Percentiles rank a stretch among this genome's conserved stretches.
Conservation (phyloP, 106 monocot species). For the Xerophyta viscosa region DNA sequence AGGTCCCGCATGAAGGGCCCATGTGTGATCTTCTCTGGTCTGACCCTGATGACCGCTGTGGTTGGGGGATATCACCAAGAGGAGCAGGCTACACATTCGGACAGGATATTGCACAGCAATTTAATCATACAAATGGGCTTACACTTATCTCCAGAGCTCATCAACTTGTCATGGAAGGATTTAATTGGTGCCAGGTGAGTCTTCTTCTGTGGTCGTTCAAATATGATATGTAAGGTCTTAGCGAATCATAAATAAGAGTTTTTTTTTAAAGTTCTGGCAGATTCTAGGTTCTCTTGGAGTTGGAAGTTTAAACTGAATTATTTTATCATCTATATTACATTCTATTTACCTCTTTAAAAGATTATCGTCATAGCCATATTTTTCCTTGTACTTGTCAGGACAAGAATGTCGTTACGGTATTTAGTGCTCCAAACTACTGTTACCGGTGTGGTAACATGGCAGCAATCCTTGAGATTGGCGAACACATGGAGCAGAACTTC, state of each 20-base stretch:
- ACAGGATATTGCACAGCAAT: slow-evolving; percentile 64
- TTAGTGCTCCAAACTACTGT: slow-evolving; percentile 50
- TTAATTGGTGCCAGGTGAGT: slow-evolving; percentile 50
- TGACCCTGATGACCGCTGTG: slow-evolving; percentile 87
- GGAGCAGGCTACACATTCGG: slow-evolving; percentile 83
- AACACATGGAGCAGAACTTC: slow-evolving; percentile 49
- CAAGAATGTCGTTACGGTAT: slow-evolving; percentile 45
- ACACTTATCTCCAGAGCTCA: slow-evolving; percentile 57
- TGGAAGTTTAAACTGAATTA: too few relatives aligned
- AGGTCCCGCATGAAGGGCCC: slow-evolving; percentile 92
- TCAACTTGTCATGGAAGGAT: slow-evolving; percentile 78
- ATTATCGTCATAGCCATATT: not conserved
- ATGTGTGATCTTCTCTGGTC: slow-evolving; percentile 94
- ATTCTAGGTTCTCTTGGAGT: too few relatives aligned
- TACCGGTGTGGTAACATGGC: slow-evolving; percentile 58
- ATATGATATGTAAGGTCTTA: too few relatives aligned
- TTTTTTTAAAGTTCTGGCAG: too few relatives aligned
- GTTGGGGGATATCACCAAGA: slow-evolving; percentile 88
- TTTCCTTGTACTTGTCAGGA: slow-evolving; percentile 24
- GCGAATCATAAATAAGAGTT: too few relatives aligned
- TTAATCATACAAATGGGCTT: slow-evolving; percentile 67
- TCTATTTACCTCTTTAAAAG: too few relatives aligned
- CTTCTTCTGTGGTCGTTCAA: too few relatives aligned
- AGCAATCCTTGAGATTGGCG: slow-evolving; percentile 46
- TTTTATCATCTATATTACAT: too few relatives aligned